These are phyloP conservation scores for Arthroderma sp. DNA, from an alignment of 2,329 filamentous ascomycete genomes.

Conservation along the genomic window DNA sequence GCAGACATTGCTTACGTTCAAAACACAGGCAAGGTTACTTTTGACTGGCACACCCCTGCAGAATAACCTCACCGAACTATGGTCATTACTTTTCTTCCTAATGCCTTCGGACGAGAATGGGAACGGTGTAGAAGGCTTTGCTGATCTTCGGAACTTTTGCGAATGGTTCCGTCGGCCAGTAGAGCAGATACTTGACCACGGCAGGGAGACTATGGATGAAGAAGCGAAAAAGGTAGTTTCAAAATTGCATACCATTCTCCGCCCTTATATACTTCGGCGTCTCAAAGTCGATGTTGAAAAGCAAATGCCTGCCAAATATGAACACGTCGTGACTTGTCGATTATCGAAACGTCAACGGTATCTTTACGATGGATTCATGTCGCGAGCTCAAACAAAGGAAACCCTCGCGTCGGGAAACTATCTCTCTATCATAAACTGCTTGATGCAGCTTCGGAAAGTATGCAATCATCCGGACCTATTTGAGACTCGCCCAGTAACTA, in stretches of 20 bases:
- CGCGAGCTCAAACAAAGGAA: conserved; percentile 73
- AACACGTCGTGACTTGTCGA: conserved; percentile 91
- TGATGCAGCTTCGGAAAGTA: conserved; percentile 95
- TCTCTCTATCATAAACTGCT: conserved; percentile 92
- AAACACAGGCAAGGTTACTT: conserved; percentile 73
- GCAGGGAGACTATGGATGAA: conserved; percentile 83
- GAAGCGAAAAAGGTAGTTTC: conserved; percentile 84
- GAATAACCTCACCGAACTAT: conserved; percentile 91
- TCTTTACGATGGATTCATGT: conserved; percentile 92
- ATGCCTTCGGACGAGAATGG: conserved; percentile 69
- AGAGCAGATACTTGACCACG: conserved; percentile 90
- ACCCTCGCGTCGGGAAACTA: conserved; percentile 89
- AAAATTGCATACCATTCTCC: conserved; percentile 84
- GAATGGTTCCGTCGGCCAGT: conserved; percentile 93
- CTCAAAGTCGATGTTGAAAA: conserved; percentile 96
- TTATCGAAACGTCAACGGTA: conserved; percentile 91
- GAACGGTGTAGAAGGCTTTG: conserved; percentile 76
- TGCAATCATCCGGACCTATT: conserved; percentile 98
- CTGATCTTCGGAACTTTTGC: conserved; percentile 88
- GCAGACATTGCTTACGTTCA: conserved; percentile 89
- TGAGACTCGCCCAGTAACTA: conserved; percentile 89
- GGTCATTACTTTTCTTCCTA: conserved; percentile 92
- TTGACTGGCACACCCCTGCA: conserved; percentile 91
- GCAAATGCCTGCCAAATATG: conserved; percentile 96
- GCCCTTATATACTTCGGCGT: conserved; percentile 79